These are phyloP conservation scores for Boletus pseudopeckii DNA, from an alignment of 768 basidiomycete genomes.

Conservation along the genomic window DNA sequence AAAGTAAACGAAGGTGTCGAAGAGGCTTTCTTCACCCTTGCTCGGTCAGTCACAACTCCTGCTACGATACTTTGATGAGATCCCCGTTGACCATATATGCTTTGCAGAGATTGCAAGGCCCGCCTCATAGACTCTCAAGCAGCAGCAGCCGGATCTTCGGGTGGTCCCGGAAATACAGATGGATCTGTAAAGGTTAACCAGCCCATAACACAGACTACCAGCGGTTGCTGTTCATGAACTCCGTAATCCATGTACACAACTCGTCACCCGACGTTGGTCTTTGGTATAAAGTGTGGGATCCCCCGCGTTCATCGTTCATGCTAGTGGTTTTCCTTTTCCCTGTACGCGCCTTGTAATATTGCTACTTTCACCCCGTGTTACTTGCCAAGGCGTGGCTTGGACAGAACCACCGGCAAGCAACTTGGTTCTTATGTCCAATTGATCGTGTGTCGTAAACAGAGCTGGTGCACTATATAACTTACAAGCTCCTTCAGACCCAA, in stretches of 20 bases:
- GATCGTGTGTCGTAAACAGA: no score
- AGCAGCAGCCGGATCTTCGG: conserved; percentile 45
- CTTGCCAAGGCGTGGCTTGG: neutral
- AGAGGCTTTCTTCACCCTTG: conserved; percentile 96
- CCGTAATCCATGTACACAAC: conserved; percentile 3
- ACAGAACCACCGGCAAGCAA: neutral
- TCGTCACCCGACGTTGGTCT: neutral
- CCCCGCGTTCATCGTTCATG: conserved; percentile 6
- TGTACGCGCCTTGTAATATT: conserved; percentile 19
- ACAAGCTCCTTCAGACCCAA: no score
- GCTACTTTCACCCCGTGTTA: conserved; percentile 9
- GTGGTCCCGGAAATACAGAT: conserved; percentile 39
- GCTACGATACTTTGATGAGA: neutral
- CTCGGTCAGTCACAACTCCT: conserved; percentile 59
- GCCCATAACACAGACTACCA: conserved; percentile 42
- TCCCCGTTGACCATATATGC: neutral
- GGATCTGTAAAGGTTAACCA: conserved; percentile 68
- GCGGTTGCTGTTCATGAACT: conserved; percentile 52
- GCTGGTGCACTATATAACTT: no score
- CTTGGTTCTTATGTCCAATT: neutral
- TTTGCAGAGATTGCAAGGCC: conserved; percentile 87
- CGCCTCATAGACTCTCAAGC: conserved; percentile 94
- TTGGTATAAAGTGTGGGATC: neutral
- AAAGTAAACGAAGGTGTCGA: conserved; percentile 98
- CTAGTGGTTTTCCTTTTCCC: conserved; percentile 8